Evolutionary conservation across 108 stramenopile genomes (phyloP).

Genomic region (Nannochloropsis gaditana): DNA sequence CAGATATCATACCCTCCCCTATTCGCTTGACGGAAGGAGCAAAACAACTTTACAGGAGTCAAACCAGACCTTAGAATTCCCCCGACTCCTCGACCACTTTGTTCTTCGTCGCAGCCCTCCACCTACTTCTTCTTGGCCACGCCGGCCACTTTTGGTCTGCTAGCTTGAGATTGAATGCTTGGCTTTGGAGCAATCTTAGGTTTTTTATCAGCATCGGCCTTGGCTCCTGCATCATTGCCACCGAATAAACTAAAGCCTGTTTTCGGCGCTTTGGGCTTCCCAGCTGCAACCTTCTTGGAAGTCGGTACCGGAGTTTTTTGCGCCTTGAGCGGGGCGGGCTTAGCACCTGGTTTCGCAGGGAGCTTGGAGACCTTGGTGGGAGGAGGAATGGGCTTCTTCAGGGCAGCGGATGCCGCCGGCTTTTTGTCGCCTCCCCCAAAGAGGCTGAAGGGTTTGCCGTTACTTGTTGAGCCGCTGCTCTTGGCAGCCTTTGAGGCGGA

Average conservation of each 20-base stretch:
- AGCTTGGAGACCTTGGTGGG: no score
- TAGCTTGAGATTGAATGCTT: not conserved
- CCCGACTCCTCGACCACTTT: not conserved
- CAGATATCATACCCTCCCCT: no score
- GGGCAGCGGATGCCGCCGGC: not conserved
- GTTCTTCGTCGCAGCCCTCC: not conserved
- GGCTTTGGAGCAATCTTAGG: not conserved
- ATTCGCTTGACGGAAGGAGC: no score
- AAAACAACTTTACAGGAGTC: no score
- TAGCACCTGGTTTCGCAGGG: not conserved
- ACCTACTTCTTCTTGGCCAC: constrained; percentile 6
- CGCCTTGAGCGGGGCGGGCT: not conserved
- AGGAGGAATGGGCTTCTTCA: no score
- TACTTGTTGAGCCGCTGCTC: not conserved
- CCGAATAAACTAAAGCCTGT: not conserved
- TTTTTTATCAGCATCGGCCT: not conserved
- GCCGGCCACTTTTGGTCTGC: not conserved
- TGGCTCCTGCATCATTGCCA: not conserved
- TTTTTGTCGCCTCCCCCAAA: not conserved
- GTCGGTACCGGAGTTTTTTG: not conserved
- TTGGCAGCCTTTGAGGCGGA: not conserved
- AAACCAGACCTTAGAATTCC: not conserved
- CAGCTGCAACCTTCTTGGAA: not conserved
- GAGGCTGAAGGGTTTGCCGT: not conserved
- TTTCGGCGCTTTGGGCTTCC: no score